Evolutionary conservation across 345 rosid genomes (phyloP).

Genomic region (Acer negundo): DNA sequence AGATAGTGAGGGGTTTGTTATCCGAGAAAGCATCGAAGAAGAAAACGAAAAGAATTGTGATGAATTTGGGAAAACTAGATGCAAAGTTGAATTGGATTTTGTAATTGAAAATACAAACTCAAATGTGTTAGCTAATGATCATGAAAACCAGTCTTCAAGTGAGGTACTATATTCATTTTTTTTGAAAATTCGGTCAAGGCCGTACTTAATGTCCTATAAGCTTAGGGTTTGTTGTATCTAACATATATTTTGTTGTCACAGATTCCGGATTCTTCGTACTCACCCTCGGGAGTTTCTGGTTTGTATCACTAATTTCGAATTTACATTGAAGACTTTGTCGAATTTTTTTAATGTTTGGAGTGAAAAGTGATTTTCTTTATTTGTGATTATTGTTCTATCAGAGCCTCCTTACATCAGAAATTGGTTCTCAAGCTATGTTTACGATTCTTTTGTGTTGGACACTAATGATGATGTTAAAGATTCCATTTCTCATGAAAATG

Average conservation of each 20-base stretch:
- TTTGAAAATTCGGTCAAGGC: background rate
- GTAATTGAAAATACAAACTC: conserved; percentile 9
- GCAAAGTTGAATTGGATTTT: conserved; percentile 19
- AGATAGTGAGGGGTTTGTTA: conserved; percentile 19
- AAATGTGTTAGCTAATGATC: conserved; percentile 7
- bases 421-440: conserved; percentile 66
- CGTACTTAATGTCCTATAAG: too few relatives aligned
- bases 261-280: conserved; percentile 32
- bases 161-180: conserved; percentile 27
- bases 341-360: background rate
- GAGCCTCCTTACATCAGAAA: conserved; percentile 63
- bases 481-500: conserved; percentile 30
- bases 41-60: conserved; percentile 3
- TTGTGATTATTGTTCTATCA: conserved; percentile 28
- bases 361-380: background rate
- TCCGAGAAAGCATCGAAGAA: background rate
- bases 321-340: background rate
- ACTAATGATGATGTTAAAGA: conserved; percentile 37
- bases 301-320: background rate
- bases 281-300: conserved; percentile 48
- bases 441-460: conserved; percentile 56
- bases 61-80: conserved; percentile 8
- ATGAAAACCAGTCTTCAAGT: conserved; percentile 12
- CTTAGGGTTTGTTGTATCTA: background rate
- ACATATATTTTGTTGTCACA: conserved; percentile 6